A percentile compares a stretch with the other conserved stretches of the same genome.
Evolutionary conservation across 208 protist genomes (phyloP).

Genomic region (Crithidia brevicula): DNA sequence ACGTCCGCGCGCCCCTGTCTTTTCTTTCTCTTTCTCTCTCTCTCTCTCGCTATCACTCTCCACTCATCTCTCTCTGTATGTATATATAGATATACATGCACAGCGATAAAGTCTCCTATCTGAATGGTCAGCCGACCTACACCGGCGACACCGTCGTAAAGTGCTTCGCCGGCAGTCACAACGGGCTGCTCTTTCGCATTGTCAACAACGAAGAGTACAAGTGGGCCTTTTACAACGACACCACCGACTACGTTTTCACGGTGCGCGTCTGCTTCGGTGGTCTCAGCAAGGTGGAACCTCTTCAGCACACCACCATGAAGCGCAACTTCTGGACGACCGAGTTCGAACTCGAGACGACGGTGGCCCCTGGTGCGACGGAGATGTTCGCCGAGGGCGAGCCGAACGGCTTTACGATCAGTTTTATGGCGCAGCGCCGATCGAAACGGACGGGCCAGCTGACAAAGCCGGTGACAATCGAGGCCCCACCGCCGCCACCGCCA

Average conservation of each 20-base stretch:
- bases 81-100: neutral
- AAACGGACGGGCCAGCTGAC: conserved; percentile 3
- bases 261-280: conserved; percentile 76
- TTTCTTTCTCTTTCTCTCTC: conserved; percentile 26
- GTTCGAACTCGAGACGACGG: conserved; percentile 58
- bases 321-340: conserved; percentile 47
- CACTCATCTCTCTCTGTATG: conserved; percentile 16
- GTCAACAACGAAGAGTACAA: conserved; percentile 75
- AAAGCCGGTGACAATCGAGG: neutral
- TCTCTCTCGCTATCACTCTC: conserved; percentile 16
- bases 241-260: conserved; percentile 71
- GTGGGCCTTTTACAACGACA: conserved; percentile 90
- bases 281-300: conserved; percentile 60
- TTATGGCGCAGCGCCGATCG: conserved; percentile 37
- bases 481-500: neutral
- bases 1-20: too few species aligned
- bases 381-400: conserved; percentile 79
- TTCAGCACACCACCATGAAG: conserved; percentile 63
- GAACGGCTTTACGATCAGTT: conserved; percentile 85
- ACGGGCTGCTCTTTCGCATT: conserved; percentile 83
- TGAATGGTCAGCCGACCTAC: conserved; percentile 67
- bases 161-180: conserved; percentile 75
- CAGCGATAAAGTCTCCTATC: conserved; percentile 38
- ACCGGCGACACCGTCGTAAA: conserved; percentile 52
- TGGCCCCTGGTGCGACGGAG: conserved; percentile 61